Base-by-base conservation (phyloP, 306 rosid species). In the Castanea sativa region DNA sequence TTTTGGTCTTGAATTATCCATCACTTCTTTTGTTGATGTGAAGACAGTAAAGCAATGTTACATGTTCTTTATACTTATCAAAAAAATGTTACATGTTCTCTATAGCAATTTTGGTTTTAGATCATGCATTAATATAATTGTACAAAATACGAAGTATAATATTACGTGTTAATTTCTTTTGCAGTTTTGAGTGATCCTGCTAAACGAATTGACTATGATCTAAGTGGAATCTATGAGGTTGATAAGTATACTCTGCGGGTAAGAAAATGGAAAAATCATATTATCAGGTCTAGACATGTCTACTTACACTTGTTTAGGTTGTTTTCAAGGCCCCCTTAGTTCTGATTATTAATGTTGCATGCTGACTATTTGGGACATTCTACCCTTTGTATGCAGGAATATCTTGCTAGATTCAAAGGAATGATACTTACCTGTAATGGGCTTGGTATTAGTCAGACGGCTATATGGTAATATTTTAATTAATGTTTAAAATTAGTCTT, bases 351-450 rank as follows among this genome's bases (percentile, higher is more conserved):
- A n/a, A 43, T 63, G 55, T 41, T 72, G 10, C 3, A 49, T 52
- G 52, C 78, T 84, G 19, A 56, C 33, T 64, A 21, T 73, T 45
- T 45, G 30, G 65, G 53, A 69, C 18, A 55, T 13, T 30, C 64
- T 75, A 73, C 53, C 25, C 65, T 79, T 80, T 59, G 53, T 23
- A 60, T 60, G 25, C 89, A 89, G 96, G 96, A 91, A 87, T 91
- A 91, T 86, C 96, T 89, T 79, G 86, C 86, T 64, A 88, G 97
- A 86, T 91, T 91, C 80, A 89, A 90, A 78, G 92, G 92, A 78
- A 86, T 91, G 97, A 91, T 91, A 83, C 93, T 91, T 73, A 91
- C 97, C 60, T 91, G 97, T 86, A 91, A 91, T 74, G 97, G 97
- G 75, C 93, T 91, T 55, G 93, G 97, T 65, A 89, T 91, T 78